Conservation (phyloP, 352 stramenopile species). For the Phytophthora pistaciae region DNA sequence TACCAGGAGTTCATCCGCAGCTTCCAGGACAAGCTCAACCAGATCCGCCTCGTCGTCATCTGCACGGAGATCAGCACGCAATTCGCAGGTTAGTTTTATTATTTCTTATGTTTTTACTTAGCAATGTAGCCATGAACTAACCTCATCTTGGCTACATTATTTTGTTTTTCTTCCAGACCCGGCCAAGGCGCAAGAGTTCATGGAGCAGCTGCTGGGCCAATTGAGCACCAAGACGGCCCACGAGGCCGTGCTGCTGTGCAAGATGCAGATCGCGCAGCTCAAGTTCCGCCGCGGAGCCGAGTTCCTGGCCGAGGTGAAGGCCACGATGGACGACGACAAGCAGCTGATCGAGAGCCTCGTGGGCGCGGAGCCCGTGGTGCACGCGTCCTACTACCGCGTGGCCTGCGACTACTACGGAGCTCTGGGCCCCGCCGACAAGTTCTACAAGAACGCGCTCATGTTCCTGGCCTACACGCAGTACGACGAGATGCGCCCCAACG, state of each 20-base stretch:
- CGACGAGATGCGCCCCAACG: conserved; percentile 84
- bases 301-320: conserved; percentile 75
- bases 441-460: conserved; percentile 97
- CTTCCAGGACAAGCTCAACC: conserved; percentile 97
- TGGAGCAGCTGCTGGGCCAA: conserved; percentile 69
- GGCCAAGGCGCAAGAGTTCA: conserved; percentile 73
- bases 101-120: conserved; percentile 4
- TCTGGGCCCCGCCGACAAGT: conserved; percentile 94
- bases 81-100: conserved; percentile 46
- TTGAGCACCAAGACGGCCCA: conserved; percentile 71
- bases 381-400: conserved; percentile 94
- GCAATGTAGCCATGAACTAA: conserved; percentile 23
- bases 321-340: conserved; percentile 75
- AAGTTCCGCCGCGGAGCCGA: conserved; percentile 68
- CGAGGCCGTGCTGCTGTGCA: conserved; percentile 76
- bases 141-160: conserved; percentile 4
- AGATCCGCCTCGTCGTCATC: conserved; percentile 94
- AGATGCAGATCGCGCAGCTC: conserved; percentile 81
- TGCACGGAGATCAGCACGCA: conserved; percentile 91
- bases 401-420: conserved; percentile 94
- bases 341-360: conserved; percentile 83
- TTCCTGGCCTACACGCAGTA: conserved; percentile 97
- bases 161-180: conserved; percentile 42
- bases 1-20: conserved; percentile 95
- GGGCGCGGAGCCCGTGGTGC: conserved; percentile 91